These are phyloP conservation scores for Colletotrichum echinochloae DNA, from an alignment of 2,329 filamentous ascomycete genomes.

Conservation along the genomic window DNA sequence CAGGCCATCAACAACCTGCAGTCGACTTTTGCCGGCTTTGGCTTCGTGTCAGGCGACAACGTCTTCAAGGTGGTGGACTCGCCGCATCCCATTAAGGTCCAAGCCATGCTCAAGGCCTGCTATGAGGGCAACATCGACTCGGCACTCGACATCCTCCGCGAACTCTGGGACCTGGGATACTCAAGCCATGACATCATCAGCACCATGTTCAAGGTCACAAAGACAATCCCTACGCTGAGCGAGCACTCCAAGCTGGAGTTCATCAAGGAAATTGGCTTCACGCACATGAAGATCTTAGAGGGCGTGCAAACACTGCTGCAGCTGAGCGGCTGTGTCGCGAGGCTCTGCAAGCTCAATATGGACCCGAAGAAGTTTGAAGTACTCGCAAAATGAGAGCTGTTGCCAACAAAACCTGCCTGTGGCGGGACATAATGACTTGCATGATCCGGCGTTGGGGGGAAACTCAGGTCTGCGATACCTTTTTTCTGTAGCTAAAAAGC, in stretches of 20 bases:
- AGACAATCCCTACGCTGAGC: slow-evolving; percentile 90
- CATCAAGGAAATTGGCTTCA: slow-evolving; percentile 98
- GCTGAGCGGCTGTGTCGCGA: slow-evolving; percentile 90
- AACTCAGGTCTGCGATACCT: slow-evolving; percentile 17
- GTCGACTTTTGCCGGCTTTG: slow-evolving; percentile 91
- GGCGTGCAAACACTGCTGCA: slow-evolving; percentile 96
- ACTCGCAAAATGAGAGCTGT: slow-evolving; percentile 48
- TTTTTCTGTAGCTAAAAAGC: slow-evolving; percentile 27
- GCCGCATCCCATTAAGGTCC: slow-evolving; percentile 97
- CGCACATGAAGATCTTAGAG: slow-evolving; percentile 99
- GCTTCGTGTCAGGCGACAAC: slow-evolving; percentile 97
- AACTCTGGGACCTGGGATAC: slow-evolving; percentile 95
- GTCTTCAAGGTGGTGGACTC: slow-evolving; percentile 98
- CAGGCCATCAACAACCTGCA: slow-evolving; percentile 99
- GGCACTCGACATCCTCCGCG: slow-evolving; percentile 86
- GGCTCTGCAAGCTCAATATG: slow-evolving; percentile 97
- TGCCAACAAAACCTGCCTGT: background rate
- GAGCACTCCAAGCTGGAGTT: slow-evolving; percentile 98
- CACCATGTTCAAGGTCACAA: slow-evolving; percentile 99
- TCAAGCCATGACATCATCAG: slow-evolving; percentile 99
- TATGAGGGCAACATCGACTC: slow-evolving; percentile 91
- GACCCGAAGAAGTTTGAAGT: slow-evolving; percentile 81
- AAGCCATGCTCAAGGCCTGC: slow-evolving; percentile 98
- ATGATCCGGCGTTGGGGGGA: slow-evolving; percentile 51
- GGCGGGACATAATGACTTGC: slow-evolving; percentile 41